Percentiles rank a stretch among this genome's conserved stretches.
phyloP scores from a whole-genome alignment of 208 protist genomes.

The Polymyxa betae region DNA sequence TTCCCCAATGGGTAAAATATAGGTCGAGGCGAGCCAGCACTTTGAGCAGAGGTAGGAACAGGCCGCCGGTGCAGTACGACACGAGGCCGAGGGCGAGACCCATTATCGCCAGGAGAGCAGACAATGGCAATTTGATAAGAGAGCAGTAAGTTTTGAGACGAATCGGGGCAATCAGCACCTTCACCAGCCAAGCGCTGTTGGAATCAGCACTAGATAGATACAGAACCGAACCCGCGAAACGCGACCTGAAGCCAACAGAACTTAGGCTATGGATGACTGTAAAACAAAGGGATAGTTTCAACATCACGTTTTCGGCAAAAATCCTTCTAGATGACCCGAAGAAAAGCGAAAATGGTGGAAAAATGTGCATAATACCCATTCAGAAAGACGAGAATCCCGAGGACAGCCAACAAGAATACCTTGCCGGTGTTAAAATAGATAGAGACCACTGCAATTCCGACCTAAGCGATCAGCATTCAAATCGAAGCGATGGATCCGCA shows the following conservation, averaged over 20 bases:
- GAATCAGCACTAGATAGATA: neutral
- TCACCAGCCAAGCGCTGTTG: neutral
- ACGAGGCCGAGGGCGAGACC: neutral
- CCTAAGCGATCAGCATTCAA: neutral
- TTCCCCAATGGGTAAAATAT: slow-evolving; percentile 1
- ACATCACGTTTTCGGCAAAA: too few relatives aligned
- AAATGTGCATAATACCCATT: too few relatives aligned
- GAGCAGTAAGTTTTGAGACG: neutral
- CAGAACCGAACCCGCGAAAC: neutral
- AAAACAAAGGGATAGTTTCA: neutral
- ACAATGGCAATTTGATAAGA: neutral
- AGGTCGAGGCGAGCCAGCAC: neutral
- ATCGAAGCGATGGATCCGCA: neutral
- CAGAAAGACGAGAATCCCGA: neutral
- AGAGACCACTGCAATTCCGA: neutral
- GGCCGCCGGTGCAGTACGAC: neutral
- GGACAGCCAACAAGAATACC: neutral
- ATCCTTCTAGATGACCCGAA: too few relatives aligned
- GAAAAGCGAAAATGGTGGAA: too few relatives aligned
- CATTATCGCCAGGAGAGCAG: neutral
- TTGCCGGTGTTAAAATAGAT: neutral
- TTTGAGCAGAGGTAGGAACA: neutral
- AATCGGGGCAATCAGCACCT: neutral
- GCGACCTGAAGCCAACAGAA: neutral
- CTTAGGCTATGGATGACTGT: neutral